Evolutionary conservation across 1,284 basidiomycete genomes (phyloP).

Genomic region (Ustilago nuda): DNA sequence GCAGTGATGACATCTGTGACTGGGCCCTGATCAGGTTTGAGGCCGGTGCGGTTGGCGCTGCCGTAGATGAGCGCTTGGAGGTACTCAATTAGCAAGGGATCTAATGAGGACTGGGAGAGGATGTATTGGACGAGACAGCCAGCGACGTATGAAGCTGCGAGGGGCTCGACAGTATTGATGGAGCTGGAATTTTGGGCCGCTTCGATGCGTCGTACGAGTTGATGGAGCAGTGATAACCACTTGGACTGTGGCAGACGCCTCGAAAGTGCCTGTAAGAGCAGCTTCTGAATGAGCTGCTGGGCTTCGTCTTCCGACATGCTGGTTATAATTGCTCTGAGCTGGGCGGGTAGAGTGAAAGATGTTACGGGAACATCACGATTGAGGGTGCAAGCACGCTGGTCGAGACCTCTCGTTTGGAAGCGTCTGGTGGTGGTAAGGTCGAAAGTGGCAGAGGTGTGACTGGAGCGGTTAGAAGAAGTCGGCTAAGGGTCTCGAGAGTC

Average conservation of each 20-base stretch:
- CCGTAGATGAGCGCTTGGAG: conserved; percentile 44
- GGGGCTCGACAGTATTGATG: background rate
- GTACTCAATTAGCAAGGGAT: conserved; percentile 47
- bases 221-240: conserved; percentile 45
- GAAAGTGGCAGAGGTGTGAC: background rate
- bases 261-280: conserved; percentile 34
- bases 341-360: background rate
- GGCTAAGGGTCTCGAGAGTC: background rate
- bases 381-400: background rate
- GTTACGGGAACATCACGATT: background rate
- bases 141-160: conserved; percentile 23
- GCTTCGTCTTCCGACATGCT: conserved; percentile 32
- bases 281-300: conserved; percentile 38
- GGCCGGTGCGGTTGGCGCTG: conserved; percentile 30
- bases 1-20: conserved; percentile 45
- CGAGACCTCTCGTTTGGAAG: background rate
- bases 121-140: conserved; percentile 26
- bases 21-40: conserved; percentile 40
- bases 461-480: background rate
- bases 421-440: background rate
- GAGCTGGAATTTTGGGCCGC: conserved; percentile 1
- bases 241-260: conserved; percentile 37
- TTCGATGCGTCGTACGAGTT: conserved; percentile 27
- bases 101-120: conserved; percentile 34
- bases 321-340: background rate